Evolutionary conservation across 2,329 filamentous ascomycete genomes (phyloP), one percentile per base, ranked within the genome.

Genomic region (Alternaria brassicicola): DNA sequence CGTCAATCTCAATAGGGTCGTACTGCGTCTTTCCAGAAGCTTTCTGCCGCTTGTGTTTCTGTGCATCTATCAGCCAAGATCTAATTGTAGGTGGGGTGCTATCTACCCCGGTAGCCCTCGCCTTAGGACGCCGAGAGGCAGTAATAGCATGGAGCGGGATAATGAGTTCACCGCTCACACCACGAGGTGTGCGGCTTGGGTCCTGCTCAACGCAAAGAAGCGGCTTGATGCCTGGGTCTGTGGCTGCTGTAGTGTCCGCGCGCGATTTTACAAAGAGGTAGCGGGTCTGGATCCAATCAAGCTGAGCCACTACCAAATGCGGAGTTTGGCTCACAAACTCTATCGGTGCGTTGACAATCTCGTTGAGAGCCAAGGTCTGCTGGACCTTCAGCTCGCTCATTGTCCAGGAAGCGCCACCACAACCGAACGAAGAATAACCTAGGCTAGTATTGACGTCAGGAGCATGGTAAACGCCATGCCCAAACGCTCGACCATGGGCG

Each of bases 261-360:
- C 47, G 50, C 10, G 64, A 68, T 46, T 70, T 71, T 38, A 91
- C 86, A 65, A 97, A 91, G 2, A 97, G 82, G 75, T 96, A 97
- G 41, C 93, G 86, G 25, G 92, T 93, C 70, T 96, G 92, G 58
- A 96, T 93, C 93, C 93, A 97, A 69, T 96, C 89, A 9, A 89
- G 79, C 42, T 92, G 82, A 25, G 85, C 74, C 1, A 97, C 87
- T 8, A 97, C 93, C 45, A 91, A 87, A 77, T 88, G 86, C 0
- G 89, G 89, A 0, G 0, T 63, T 0, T 8, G 67, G 61, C 79
- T 83, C 5, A 83, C 75, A 68, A 91, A 97, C 42, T 88, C 70
- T 0, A 74, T 49, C 0, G 92, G 88, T 0, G 83, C 82, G 71
- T 97, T 97, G 69, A 96, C 87, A 42, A 97, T 87, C 73, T 97